phyloP scores from a whole-genome alignment of 2,329 filamentous ascomycete genomes.

The Sphaerulina musiva region DNA sequence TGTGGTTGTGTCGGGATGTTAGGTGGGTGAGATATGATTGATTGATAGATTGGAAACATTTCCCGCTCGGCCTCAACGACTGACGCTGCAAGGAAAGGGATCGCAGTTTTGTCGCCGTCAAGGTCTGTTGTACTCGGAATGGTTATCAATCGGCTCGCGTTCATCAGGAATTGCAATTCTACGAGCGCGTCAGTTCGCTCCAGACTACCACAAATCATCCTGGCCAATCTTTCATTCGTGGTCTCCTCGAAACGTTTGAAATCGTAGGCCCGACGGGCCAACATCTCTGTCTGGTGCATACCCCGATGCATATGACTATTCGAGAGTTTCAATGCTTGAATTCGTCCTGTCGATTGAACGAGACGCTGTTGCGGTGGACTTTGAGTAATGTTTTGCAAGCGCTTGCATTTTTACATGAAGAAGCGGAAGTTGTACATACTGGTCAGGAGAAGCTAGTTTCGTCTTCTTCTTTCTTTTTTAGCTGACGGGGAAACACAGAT shows the following conservation, averaged over 20 bases:
- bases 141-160: background rate
- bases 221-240: background rate
- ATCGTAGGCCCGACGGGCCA: background rate
- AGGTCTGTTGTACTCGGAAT: background rate
- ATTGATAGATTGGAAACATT: too few relatives aligned
- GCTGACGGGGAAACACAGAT: background rate
- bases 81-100: too few relatives aligned
- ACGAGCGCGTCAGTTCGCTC: background rate
- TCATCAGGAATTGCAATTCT: background rate
- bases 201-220: background rate
- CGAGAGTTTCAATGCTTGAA: background rate
- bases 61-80: too few relatives aligned
- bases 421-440: background rate
- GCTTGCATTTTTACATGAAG: background rate
- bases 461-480: too few relatives aligned
- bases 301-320: slow-evolving; percentile 1
- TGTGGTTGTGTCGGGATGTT: too few relatives aligned
- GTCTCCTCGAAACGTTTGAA: background rate
- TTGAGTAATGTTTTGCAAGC: background rate
- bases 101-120: background rate
- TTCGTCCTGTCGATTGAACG: background rate
- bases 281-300: slow-evolving; percentile 1
- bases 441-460: background rate
- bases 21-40: too few relatives aligned
- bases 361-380: background rate